These are phyloP conservation scores for Kwoniella heveanensis DNA, from an alignment of 768 basidiomycete species.

Conservation along the genomic window DNA sequence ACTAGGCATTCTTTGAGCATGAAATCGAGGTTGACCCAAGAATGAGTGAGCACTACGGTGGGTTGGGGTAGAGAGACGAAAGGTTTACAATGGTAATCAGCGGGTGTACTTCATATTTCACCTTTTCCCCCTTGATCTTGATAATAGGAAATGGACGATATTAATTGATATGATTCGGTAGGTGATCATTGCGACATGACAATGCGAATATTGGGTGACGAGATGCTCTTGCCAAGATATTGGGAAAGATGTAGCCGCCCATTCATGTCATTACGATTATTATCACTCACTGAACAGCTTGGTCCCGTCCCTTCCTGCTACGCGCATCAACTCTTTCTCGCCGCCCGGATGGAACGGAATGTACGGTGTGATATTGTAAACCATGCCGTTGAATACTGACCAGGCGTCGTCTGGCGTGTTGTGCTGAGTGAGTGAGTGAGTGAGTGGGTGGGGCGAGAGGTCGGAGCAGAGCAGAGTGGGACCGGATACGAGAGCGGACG, in stretches of 20 bases:
- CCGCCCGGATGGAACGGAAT: conserved; percentile 91
- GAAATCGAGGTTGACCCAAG: conserved; percentile 94
- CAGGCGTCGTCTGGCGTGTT: conserved; percentile 85
- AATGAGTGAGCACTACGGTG: conserved; percentile 76
- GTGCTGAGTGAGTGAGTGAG: conserved; percentile 59
- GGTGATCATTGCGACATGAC: no score
- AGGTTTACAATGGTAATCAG: neutral
- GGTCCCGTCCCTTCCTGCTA: conserved; percentile 91
- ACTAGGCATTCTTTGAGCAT: conserved; percentile 93
- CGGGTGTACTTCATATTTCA: neutral
- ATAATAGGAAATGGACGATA: no score
- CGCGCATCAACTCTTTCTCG: conserved; percentile 88
- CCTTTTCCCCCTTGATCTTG: no score
- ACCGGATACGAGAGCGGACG: neutral
- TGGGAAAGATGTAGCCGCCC: no score
- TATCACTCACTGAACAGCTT: conserved; percentile 81
- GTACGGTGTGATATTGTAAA: conserved; percentile 95
- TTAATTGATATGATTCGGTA: no score
- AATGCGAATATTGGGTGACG: no score
- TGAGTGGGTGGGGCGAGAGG: no score
- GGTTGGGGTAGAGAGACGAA: neutral
- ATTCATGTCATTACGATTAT: no score
- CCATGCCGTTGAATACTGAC: conserved; percentile 87
- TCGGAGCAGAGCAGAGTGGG: neutral
- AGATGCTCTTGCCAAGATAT: no score